Evolutionary conservation across 768 basidiomycete species (phyloP).

Genomic region (Lactifluus hygrophoroides): DNA sequence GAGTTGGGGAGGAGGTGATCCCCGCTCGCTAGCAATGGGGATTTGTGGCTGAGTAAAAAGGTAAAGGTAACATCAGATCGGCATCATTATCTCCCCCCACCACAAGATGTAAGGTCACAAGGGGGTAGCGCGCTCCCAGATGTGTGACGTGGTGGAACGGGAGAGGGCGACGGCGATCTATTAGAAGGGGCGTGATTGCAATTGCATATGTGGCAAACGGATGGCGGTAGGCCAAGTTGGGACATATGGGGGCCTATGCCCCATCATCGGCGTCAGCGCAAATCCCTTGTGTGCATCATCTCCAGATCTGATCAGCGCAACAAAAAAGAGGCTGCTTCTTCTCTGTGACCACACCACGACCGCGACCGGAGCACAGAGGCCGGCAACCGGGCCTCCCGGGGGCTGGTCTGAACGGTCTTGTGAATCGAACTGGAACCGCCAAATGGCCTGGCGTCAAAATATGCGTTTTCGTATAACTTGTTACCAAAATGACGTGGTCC

Average conservation of each 20-base stretch:
- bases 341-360: no score
- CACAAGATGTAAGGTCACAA: neutral
- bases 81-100: neutral
- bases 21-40: neutral
- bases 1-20: neutral
- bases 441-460: constrained; percentile 7
- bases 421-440: constrained; percentile 9
- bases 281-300: constrained; percentile 19
- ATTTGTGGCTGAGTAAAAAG: neutral
- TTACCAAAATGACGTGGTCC: constrained; percentile 17
- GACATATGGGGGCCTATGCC: constrained; percentile 1
- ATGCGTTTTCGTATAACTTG: constrained; percentile 7
- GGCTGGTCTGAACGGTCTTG: no score
- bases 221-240: neutral
- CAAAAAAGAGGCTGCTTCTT: no score
- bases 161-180: neutral
- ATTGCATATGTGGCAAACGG: constrained; percentile 1
- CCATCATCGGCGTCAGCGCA: constrained; percentile 18
- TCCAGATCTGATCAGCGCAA: constrained; percentile 20
- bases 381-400: no score
- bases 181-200: neutral
- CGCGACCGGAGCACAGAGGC: no score
- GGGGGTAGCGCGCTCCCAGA: neutral
- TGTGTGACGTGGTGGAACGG: neutral
- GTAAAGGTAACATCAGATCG: neutral